Evolutionary conservation across 2,329 filamentous ascomycete species (phyloP).

Genomic region (Canariomyces notabilis): DNA sequence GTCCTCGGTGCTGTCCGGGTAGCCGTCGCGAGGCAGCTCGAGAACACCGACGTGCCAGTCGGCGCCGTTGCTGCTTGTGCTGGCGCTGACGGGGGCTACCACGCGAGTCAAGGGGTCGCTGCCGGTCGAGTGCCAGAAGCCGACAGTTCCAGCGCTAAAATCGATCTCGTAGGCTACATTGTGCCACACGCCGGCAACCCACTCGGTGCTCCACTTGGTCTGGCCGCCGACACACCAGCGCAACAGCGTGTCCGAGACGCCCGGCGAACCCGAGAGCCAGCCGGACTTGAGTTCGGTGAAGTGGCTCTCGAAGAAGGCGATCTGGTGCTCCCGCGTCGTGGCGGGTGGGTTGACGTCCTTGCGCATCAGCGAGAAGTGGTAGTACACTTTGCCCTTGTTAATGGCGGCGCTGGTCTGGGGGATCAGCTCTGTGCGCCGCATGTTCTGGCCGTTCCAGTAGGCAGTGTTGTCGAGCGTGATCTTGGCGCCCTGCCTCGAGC

Average conservation of each 20-base stretch:
- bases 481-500: constrained; percentile 59
- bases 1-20: constrained; percentile 54
- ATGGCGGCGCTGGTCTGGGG: constrained; percentile 63
- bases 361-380: constrained; percentile 66
- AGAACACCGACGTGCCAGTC: constrained; percentile 72
- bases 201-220: constrained; percentile 58
- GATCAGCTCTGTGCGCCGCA: constrained; percentile 70
- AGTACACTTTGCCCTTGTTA: constrained; percentile 61
- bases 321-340: constrained; percentile 61
- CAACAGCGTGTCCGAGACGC: constrained; percentile 47
- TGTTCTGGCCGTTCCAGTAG: constrained; percentile 67
- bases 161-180: constrained; percentile 72
- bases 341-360: constrained; percentile 55
- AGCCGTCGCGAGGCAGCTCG: constrained; percentile 55
- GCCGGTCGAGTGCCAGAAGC: constrained; percentile 67
- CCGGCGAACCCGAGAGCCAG: constrained; percentile 46
- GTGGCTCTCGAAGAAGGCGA: constrained; percentile 60
- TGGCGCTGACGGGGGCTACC: constrained; percentile 54
- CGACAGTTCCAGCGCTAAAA: constrained; percentile 57
- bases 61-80: constrained; percentile 60
- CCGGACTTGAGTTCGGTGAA: constrained; percentile 72
- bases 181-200: constrained; percentile 63
- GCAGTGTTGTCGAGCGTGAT: constrained; percentile 60
- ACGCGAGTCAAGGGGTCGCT: constrained; percentile 51
- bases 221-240: constrained; percentile 60